Evolutionary conservation across 805 yeast genomes (phyloP), one percentile per base, ranked within the genome.

Genomic region (Saccharomycodes ludwigii): DNA sequence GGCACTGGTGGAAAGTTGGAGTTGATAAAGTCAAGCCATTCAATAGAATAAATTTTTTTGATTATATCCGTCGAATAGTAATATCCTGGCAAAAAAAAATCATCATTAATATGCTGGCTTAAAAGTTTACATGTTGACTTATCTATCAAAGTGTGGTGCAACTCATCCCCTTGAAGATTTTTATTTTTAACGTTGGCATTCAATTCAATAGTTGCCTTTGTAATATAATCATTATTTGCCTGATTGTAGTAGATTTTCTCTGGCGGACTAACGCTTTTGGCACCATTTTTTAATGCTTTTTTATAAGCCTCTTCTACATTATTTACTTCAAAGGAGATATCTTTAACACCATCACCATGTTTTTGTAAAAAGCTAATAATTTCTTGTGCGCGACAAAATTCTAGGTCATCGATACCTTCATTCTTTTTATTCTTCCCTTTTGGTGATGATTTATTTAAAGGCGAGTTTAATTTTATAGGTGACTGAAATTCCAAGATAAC

Each of bases 341-440:
- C 91, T 49, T 71, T 71, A n/a, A 82, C 82, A 4, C 83, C 80
- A 47, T 80, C 86, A 1, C 93, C 88, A 50, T 83, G 94, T 4
- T 43, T 49, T 5, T 49, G 43, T 6, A 74, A 53, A 41, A 68
- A 74, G 3, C 26, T 21, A n/a, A n/a, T n/a, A n/a, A n/a, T n/a
- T n/a, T n/a, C n/a, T n/a, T n/a, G n/a, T n/a, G n/a, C n/a, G 16
- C 14, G 25, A 19, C 29, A 27, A 9, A 31, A 20, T n/a, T n/a
- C n/a, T 9, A 21, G 5, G 9, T 50, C 43, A 37, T 64, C 67
- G 15, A 74, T 65, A 18, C 56, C 61, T 7, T 55, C 38, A 14
- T 62, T 47, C 13, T 38, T 34, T 6, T 16, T 21, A 20, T 33
- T 23, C 1, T 42, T 48, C 2, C 24, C 13, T n/a, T 4, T 35